These are phyloP conservation scores for Emericellopsis cladophorae DNA, from an alignment of 2,329 filamentous ascomycete genomes.

Conservation along the genomic window DNA sequence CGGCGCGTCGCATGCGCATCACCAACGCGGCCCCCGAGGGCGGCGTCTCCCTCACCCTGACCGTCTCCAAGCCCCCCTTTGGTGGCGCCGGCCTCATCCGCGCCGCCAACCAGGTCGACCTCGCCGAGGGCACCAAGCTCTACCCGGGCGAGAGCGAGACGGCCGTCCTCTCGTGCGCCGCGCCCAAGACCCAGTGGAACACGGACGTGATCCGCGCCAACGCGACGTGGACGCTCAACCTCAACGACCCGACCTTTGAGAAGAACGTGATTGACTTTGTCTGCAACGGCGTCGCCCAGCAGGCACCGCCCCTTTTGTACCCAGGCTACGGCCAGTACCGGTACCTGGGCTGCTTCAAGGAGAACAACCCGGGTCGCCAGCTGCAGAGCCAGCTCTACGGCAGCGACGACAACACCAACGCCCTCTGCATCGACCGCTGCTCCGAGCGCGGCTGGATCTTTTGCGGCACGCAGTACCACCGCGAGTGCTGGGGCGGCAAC, in stretches of 20 bases:
- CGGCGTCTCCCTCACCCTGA: slow-evolving; percentile 35
- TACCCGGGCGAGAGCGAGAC: slow-evolving; percentile 34
- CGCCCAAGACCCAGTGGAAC: slow-evolving; percentile 45
- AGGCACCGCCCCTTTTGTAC: slow-evolving; percentile 32
- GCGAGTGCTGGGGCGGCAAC: slow-evolving; percentile 43
- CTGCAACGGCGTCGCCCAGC: slow-evolving; percentile 38
- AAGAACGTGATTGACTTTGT: slow-evolving; percentile 39
- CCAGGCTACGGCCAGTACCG: slow-evolving; percentile 33
- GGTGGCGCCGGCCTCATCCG: slow-evolving; percentile 39
- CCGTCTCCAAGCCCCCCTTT: slow-evolving; percentile 49
- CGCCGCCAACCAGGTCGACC: slow-evolving; percentile 40
- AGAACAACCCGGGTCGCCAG: slow-evolving; percentile 42
- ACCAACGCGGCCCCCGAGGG: slow-evolving; percentile 35
- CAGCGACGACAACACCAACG: slow-evolving; percentile 26
- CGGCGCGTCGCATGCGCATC: slow-evolving; percentile 34
- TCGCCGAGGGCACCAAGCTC: slow-evolving; percentile 42
- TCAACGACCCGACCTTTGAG: slow-evolving; percentile 35
- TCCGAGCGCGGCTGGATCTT: slow-evolving; percentile 20
- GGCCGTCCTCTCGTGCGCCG: slow-evolving; percentile 40
- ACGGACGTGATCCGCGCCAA: slow-evolving; percentile 31
- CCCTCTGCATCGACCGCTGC: slow-evolving; percentile 31
- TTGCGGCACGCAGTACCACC: slow-evolving; percentile 34
- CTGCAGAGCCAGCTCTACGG: slow-evolving; percentile 27
- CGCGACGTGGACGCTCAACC: slow-evolving; percentile 44
- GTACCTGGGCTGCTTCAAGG: slow-evolving; percentile 41